Evolutionary conservation across 2,329 filamentous ascomycete genomes (phyloP).

Genomic region (Phyllosticta ampelicida): DNA sequence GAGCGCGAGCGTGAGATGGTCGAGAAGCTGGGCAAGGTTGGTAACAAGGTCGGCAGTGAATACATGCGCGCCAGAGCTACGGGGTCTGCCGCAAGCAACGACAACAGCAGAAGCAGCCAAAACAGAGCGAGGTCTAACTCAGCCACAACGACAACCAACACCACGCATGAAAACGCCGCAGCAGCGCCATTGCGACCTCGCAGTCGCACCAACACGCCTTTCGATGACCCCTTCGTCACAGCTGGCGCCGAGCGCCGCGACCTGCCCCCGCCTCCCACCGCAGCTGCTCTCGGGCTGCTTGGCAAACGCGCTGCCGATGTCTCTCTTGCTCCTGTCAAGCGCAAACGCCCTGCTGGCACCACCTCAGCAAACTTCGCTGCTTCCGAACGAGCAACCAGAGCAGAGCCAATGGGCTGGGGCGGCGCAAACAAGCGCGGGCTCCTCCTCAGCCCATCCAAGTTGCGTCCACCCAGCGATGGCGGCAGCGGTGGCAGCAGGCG

Average conservation of each 20-base stretch:
- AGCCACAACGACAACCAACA: not conserved
- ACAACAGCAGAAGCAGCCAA: not conserved
- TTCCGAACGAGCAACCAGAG: conserved; percentile 4
- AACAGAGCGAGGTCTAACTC: not conserved
- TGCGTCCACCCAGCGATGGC: not conserved
- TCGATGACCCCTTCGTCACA: not conserved
- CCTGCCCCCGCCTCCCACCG: conserved; percentile 14
- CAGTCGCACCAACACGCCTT: not conserved
- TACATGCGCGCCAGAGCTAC: conserved; percentile 47
- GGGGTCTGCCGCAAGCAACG: not conserved
- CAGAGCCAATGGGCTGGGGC: conserved; percentile 38
- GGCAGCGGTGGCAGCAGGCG: not conserved
- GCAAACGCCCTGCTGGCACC: conserved; percentile 27
- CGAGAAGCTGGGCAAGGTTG: conserved; percentile 53
- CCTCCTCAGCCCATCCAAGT: conserved; percentile 2
- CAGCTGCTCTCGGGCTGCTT: conserved; percentile 33
- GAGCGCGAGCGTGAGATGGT: conserved; percentile 66
- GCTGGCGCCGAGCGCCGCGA: conserved; percentile 1
- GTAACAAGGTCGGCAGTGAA: conserved; percentile 54
- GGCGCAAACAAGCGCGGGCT: conserved; percentile 22
- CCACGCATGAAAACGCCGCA: not conserved
- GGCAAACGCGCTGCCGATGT: conserved; percentile 33
- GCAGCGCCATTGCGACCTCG: not conserved
- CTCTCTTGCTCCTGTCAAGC: conserved; percentile 34
- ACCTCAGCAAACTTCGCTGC: conserved; percentile 21